Percentiles rank a stretch among this genome's conserved stretches.
phyloP scores from a whole-genome alignment of 2,329 filamentous ascomycete genomes.

The Neospermospora avenae region DNA sequence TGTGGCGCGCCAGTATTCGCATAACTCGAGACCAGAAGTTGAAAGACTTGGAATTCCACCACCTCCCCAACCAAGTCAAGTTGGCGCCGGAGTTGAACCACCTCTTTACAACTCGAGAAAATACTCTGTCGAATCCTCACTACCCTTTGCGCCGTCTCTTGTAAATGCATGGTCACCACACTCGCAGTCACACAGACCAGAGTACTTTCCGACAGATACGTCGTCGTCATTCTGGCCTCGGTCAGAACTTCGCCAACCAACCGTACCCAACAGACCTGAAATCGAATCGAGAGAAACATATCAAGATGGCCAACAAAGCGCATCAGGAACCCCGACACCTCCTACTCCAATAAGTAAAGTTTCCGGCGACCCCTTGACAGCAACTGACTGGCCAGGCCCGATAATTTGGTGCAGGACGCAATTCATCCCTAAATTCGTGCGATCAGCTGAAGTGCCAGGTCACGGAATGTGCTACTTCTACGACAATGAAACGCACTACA shows the following conservation, averaged over 20 bases:
- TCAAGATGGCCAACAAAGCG: constrained; percentile 23
- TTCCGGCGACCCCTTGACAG: constrained; percentile 29
- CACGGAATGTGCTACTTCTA: constrained; percentile 84
- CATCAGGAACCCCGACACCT: constrained; percentile 23
- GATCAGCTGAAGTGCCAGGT: constrained; percentile 65
- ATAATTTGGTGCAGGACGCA: constrained; percentile 69
- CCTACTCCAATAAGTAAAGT: constrained; percentile 27
- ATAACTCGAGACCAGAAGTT: constrained; percentile 26
- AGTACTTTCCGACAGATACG: constrained; percentile 32
- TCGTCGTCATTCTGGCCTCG: constrained; percentile 33
- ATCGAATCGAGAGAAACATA: constrained; percentile 25
- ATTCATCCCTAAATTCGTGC: constrained; percentile 62
- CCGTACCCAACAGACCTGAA: constrained; percentile 23
- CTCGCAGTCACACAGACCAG: constrained; percentile 26
- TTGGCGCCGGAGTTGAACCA: constrained; percentile 28
- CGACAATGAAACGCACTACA: constrained; percentile 79
- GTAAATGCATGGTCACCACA: constrained; percentile 31
- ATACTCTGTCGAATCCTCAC: constrained; percentile 15
- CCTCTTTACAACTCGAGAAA: constrained; percentile 30
- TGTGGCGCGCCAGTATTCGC: constrained; percentile 21
- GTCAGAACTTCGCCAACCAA: constrained; percentile 14
- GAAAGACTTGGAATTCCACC: constrained; percentile 30
- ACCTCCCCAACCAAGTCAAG: constrained; percentile 21
- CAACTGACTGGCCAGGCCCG: constrained; percentile 60
- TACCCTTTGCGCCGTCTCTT: constrained; percentile 20